These are phyloP conservation scores for Diplodia corticola DNA, from an alignment of 2,329 filamentous ascomycete species.

Conservation along the genomic window DNA sequence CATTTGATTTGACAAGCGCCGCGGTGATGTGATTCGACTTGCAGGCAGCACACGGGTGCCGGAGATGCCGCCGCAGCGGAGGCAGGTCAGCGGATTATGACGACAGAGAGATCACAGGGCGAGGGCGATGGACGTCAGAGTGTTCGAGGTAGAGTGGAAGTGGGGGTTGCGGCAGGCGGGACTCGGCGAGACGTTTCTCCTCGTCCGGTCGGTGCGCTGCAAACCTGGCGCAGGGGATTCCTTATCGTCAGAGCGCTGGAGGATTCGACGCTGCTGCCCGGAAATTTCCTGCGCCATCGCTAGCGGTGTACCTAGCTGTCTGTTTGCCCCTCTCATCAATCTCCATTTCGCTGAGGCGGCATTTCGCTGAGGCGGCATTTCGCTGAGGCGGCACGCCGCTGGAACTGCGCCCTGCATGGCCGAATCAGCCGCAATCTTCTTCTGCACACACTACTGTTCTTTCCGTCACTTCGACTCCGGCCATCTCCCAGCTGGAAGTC, in stretches of 20 bases:
- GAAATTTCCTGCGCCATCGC: not conserved
- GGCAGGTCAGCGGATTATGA: constrained; percentile 1
- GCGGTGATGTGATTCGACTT: constrained; percentile 10
- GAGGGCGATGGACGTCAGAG: not conserved
- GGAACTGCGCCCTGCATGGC: not conserved
- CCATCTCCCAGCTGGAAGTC: not conserved
- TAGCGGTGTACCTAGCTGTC: not conserved
- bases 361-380: too few species aligned
- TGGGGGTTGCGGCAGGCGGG: not conserved
- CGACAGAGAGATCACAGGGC: constrained; percentile 3
- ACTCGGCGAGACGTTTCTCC: not conserved
- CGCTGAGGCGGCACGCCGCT: too few species aligned
- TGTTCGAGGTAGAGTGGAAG: constrained; percentile 12
- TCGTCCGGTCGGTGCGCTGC: not conserved
- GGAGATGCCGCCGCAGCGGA: not conserved
- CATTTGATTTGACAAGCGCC: not conserved
- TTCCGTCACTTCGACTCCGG: not conserved
- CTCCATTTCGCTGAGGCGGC: too few species aligned
- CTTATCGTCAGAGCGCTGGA: not conserved
- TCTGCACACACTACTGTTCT: not conserved
- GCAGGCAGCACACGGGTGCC: not conserved
- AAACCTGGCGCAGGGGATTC: not conserved
- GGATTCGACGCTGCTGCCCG: not conserved
- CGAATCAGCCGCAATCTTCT: not conserved
- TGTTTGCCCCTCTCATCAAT: too few species aligned